Percentiles rank a stretch among this genome's conserved stretches.
phyloP scores from a whole-genome alignment of 2,329 filamentous ascomycete genomes.

The Colletotrichum gigasporum region DNA sequence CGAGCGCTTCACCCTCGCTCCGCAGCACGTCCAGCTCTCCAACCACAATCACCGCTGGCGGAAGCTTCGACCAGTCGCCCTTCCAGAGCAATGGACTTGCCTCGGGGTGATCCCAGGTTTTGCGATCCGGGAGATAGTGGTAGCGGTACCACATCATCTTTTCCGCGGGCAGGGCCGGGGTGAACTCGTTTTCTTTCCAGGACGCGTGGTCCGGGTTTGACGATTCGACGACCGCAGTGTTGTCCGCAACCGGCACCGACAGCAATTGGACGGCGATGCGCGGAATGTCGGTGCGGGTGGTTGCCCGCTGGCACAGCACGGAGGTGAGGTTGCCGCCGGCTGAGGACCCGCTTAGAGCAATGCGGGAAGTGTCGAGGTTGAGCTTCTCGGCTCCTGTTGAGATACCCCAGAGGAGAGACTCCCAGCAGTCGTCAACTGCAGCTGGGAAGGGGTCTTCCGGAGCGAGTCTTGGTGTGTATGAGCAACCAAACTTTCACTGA shows the following conservation, averaged over 20 bases:
- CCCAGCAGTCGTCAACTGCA: slow-evolving; percentile 66
- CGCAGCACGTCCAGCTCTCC: slow-evolving; percentile 66
- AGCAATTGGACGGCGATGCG: slow-evolving; percentile 56
- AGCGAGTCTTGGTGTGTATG: slow-evolving; percentile 52
- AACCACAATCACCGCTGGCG: slow-evolving; percentile 61
- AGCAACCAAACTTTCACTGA: background rate
- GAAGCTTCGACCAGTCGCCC: slow-evolving; percentile 59
- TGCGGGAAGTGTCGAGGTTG: slow-evolving; percentile 51
- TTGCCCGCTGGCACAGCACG: slow-evolving; percentile 61
- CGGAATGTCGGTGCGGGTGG: slow-evolving; percentile 45
- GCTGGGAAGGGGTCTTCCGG: slow-evolving; percentile 66
- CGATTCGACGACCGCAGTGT: slow-evolving; percentile 60
- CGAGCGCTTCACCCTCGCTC: slow-evolving; percentile 62
- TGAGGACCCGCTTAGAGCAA: slow-evolving; percentile 54
- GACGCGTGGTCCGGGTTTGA: slow-evolving; percentile 48
- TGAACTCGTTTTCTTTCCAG: slow-evolving; percentile 60
- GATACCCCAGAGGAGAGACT: slow-evolving; percentile 58
- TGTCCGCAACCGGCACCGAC: slow-evolving; percentile 67
- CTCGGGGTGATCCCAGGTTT: slow-evolving; percentile 58
- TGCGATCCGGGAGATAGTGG: slow-evolving; percentile 61
- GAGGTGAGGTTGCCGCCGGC: slow-evolving; percentile 63
- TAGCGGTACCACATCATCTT: slow-evolving; percentile 71
- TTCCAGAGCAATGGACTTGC: slow-evolving; percentile 63
- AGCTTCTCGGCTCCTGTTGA: slow-evolving; percentile 39
- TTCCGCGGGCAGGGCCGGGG: slow-evolving; percentile 60